Evolutionary conservation across 2,329 filamentous ascomycete species (phyloP).

Genomic region (Colletotrichum horii): DNA sequence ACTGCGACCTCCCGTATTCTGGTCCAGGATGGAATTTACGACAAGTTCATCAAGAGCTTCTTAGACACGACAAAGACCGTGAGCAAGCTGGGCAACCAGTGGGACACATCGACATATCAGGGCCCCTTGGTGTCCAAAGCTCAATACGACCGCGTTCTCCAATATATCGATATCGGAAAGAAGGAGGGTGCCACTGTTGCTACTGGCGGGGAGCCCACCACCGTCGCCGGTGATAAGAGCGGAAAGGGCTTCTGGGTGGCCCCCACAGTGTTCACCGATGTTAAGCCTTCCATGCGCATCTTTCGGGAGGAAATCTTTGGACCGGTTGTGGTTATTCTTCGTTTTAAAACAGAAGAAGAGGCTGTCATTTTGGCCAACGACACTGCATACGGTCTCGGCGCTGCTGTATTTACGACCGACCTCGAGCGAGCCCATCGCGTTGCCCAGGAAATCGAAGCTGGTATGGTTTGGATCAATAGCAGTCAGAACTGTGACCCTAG

Average conservation of each 20-base stretch:
- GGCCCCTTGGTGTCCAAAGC: constrained; percentile 75
- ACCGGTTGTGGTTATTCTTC: constrained; percentile 43
- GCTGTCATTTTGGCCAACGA: constrained; percentile 45
- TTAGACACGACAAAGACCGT: background rate
- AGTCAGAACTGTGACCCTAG: constrained; percentile 48
- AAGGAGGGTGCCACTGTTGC: constrained; percentile 70
- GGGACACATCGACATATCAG: constrained; percentile 72
- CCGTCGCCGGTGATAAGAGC: constrained; percentile 34
- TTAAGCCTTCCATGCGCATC: constrained; percentile 45
- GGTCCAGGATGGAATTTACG: constrained; percentile 44
- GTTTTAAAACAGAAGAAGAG: background rate
- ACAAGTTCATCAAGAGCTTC: constrained; percentile 69
- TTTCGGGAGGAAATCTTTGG: constrained; percentile 53
- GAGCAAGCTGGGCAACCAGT: constrained; percentile 61
- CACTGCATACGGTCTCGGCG: constrained; percentile 65
- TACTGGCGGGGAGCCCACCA: constrained; percentile 57
- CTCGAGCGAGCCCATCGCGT: constrained; percentile 53
- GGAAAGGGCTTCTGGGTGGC: constrained; percentile 46
- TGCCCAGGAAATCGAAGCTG: constrained; percentile 63
- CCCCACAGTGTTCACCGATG: constrained; percentile 50
- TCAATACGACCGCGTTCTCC: constrained; percentile 73
- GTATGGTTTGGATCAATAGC: constrained; percentile 60
- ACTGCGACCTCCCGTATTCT: background rate
- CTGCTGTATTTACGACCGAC: constrained; percentile 66
- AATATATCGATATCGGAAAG: constrained; percentile 73